Percentiles rank a stretch among this genome's conserved stretches.
These are phyloP conservation scores for Avena eriantha DNA, from an alignment of 176 grass and related monocot genomes.

Conservation along the genomic window DNA sequence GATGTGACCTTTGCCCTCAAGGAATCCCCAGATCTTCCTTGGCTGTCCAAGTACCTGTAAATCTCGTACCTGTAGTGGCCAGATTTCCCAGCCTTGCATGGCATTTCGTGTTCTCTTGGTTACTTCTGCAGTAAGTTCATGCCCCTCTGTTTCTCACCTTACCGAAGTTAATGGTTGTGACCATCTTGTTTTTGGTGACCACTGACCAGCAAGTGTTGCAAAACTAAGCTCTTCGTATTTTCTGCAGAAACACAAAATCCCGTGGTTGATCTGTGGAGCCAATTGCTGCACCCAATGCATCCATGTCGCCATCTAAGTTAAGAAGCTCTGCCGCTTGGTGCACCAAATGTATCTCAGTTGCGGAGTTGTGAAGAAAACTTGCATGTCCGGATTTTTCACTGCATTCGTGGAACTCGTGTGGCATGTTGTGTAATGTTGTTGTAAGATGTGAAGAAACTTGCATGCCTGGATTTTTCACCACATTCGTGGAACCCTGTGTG, in stretches of 20 bases:
- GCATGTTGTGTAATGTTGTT: slow-evolving; percentile 3
- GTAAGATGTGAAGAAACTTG: background rate
- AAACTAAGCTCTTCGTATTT: background rate
- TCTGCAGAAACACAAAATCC: slow-evolving; percentile 5
- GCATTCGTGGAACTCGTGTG: background rate
- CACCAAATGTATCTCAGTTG: background rate
- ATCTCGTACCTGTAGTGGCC: background rate
- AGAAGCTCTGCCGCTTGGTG: background rate
- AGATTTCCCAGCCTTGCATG: background rate
- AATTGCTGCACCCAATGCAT: background rate
- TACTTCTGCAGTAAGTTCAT: slow-evolving; percentile 35
- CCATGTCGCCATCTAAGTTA: background rate
- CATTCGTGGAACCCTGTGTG: background rate
- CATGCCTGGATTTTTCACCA: background rate
- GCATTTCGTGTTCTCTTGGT: background rate
- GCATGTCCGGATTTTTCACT: background rate
- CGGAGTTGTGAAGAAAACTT: background rate
- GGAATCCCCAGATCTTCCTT: slow-evolving; percentile 78
- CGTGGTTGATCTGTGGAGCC: background rate
- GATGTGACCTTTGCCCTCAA: slow-evolving; percentile 96
- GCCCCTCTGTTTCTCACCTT: background rate
- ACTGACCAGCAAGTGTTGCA: background rate
- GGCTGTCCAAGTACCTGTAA: slow-evolving; percentile 92
- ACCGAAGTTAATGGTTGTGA: background rate
- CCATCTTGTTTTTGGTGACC: background rate